Evolutionary conservation across 257 asterid genomes (phyloP).

Genomic region (Jasminum sambac): DNA sequence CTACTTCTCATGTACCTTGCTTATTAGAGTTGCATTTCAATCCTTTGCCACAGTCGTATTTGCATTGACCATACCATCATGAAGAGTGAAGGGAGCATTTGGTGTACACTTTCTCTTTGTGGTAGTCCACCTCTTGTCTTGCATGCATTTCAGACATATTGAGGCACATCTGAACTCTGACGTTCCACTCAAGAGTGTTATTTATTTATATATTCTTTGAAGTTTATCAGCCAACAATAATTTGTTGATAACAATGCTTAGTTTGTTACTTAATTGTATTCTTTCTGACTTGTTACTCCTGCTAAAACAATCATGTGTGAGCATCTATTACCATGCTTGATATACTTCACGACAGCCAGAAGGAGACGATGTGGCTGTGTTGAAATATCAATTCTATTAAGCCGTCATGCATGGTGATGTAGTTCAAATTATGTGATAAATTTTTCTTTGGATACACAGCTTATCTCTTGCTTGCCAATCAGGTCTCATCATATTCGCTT

Average conservation of each 20-base stretch:
- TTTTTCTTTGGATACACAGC: conserved; percentile 9
- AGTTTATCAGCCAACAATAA: background rate
- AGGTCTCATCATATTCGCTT: conserved; percentile 14
- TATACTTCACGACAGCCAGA: conserved; percentile 9
- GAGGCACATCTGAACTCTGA: background rate
- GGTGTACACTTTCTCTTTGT: too few species aligned
- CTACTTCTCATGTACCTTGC: background rate
- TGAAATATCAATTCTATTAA: background rate
- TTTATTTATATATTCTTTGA: background rate
- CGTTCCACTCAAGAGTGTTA: background rate
- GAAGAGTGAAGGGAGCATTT: background rate
- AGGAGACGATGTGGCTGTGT: background rate
- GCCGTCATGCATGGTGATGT: background rate
- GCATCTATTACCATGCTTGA: background rate
- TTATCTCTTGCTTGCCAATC: conserved; percentile 18
- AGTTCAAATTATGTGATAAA: conserved; percentile 13
- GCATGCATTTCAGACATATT: background rate
- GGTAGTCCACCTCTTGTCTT: too few species aligned
- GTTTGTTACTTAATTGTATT: background rate
- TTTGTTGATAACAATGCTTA: background rate
- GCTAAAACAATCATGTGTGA: background rate
- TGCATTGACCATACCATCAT: background rate
- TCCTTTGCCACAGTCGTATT: background rate
- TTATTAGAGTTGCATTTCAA: background rate
- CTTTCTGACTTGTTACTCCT: background rate